Conservation (phyloP, 257 asterid species). For the Solanum chmielewskii region DNA sequence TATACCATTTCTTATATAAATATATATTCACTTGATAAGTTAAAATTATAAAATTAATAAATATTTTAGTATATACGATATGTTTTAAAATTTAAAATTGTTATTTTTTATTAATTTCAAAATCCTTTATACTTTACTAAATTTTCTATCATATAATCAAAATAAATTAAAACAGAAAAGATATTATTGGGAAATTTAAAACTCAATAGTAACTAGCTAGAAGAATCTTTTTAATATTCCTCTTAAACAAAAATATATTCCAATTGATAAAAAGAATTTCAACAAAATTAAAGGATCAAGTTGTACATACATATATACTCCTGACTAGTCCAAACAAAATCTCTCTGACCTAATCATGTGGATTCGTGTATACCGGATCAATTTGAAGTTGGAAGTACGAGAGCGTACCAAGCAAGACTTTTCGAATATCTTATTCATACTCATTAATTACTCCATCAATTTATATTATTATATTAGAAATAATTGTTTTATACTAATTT, state of each 20-base stretch:
- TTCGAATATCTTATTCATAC: not conserved
- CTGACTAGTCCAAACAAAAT: not conserved
- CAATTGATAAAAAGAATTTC: not conserved
- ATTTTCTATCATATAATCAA: no score
- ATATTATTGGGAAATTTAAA: not conserved
- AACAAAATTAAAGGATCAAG: not conserved
- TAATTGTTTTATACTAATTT: no score
- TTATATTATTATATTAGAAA: no score
- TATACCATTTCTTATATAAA: slow-evolving; percentile 9
- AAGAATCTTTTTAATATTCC: not conserved
- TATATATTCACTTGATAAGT: no score
- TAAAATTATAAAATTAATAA: no score
- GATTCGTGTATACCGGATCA: not conserved
- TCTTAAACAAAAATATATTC: not conserved
- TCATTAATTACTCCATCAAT: not conserved
- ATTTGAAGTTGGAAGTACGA: not conserved
- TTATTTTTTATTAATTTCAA: no score
- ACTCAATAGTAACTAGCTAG: not conserved
- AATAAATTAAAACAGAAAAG: no score
- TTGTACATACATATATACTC: not conserved
- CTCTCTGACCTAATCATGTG: not conserved
- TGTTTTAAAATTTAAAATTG: no score
- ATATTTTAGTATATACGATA: no score
- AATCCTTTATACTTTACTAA: no score
- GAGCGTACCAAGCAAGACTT: not conserved